These are phyloP conservation scores for Talaromyces borbonicus DNA, from an alignment of 495 filamentous ascomycete species.

Conservation along the genomic window DNA sequence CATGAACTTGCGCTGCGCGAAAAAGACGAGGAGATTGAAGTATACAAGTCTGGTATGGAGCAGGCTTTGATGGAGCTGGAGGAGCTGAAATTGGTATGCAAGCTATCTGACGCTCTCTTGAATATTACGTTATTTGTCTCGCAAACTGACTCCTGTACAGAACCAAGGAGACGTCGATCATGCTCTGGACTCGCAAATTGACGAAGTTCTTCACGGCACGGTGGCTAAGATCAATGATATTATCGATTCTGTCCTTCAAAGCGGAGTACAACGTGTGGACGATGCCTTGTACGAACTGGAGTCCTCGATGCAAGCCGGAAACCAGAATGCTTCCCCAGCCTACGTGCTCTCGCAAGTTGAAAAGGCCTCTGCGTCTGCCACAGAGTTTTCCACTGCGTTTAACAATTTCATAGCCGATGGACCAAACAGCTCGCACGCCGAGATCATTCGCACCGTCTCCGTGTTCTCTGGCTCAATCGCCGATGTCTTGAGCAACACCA, in stretches of 20 bases:
- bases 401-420: conserved; percentile 97
- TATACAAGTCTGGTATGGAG: conserved; percentile 95
- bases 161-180: conserved; percentile 66
- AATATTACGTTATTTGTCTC: conserved; percentile 1
- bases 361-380: conserved; percentile 88
- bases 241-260: conserved; percentile 91
- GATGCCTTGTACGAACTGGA: conserved; percentile 96
- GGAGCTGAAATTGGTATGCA: conserved; percentile 54
- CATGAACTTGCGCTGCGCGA: conserved; percentile 74
- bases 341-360: conserved; percentile 95
- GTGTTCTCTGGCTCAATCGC: conserved; percentile 83
- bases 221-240: conserved; percentile 93
- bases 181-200: conserved; percentile 82
- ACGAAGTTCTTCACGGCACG: conserved; percentile 72
- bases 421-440: conserved; percentile 80
- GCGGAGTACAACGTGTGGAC: conserved; percentile 88
- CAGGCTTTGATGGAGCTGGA: conserved; percentile 85
- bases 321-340: conserved; percentile 93
- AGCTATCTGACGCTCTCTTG: background rate
- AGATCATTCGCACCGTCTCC: conserved; percentile 87
- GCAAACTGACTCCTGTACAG: conserved; percentile 13
- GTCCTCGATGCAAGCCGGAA: conserved; percentile 95
- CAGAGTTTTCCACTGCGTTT: conserved; percentile 93
- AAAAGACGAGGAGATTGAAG: conserved; percentile 95
- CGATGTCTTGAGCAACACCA: conserved; percentile 91